Conservation (phyloP, 768 basidiomycete genomes). For the Rhizopogon roseolus region DNA sequence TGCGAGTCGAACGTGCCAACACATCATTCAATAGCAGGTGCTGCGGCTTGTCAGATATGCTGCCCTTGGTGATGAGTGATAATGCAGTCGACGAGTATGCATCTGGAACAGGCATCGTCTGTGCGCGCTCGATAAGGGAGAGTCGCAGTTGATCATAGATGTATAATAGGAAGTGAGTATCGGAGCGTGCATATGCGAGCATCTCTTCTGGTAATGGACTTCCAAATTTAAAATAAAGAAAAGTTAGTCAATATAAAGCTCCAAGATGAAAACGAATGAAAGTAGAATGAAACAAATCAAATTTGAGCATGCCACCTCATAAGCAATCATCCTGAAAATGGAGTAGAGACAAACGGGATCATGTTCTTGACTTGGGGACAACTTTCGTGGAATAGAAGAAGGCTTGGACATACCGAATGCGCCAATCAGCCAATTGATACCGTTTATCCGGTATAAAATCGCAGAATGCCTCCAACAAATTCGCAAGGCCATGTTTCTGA, state of each 20-base stretch:
- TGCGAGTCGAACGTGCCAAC: slow-evolving; percentile 70
- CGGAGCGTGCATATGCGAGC: slow-evolving; percentile 89
- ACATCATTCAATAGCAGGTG: slow-evolving; percentile 55
- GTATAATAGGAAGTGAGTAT: slow-evolving; percentile 92
- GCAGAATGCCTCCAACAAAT: slow-evolving; percentile 83
- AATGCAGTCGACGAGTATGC: slow-evolving; percentile 21
- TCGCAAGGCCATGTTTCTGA: slow-evolving; percentile 78
- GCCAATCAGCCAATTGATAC: slow-evolving; percentile 97
- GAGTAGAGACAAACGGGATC: too few species aligned
- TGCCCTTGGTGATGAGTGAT: slow-evolving; percentile 16
- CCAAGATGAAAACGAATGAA: not conserved
- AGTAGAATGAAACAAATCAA: not conserved
- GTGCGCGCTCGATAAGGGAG: slow-evolving; percentile 72
- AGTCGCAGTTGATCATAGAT: slow-evolving; percentile 91
- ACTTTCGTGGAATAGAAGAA: not conserved
- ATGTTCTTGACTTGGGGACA: too few species aligned
- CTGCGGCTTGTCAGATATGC: slow-evolving; percentile 14
- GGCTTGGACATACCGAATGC: slow-evolving; percentile 59
- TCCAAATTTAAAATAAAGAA: not conserved
- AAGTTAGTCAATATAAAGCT: not conserved
- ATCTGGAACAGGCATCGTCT: slow-evolving; percentile 32
- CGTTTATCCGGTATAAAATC: slow-evolving; percentile 91
- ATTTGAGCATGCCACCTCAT: too few species aligned
- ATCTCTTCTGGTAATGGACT: slow-evolving; percentile 85
- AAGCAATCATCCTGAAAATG: too few species aligned